These are phyloP conservation scores for Acanthamoeba royreba DNA, from an alignment of 208 protist genomes.

Conservation along the genomic window DNA sequence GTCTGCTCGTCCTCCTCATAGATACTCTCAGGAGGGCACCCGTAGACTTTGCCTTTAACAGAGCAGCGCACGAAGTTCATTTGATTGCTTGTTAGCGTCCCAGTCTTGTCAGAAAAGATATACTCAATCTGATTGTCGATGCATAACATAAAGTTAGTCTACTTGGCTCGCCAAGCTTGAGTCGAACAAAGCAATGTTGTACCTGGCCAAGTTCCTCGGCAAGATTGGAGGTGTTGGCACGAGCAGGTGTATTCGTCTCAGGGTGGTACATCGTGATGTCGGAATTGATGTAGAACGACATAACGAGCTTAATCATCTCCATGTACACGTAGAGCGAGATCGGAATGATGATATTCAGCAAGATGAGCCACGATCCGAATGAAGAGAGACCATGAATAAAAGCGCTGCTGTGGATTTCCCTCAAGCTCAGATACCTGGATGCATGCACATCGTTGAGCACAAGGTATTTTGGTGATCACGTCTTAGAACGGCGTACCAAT, in stretches of 20 bases:
- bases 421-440: background rate
- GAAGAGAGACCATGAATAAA: background rate
- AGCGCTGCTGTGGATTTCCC: background rate
- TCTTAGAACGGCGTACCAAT: background rate
- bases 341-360: constrained; percentile 76
- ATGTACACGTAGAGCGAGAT: constrained; percentile 81
- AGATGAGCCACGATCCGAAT: constrained; percentile 68
- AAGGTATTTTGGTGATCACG: background rate
- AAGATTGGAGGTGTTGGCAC: constrained; percentile 77
- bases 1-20: background rate
- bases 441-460: background rate
- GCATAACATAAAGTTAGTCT: background rate
- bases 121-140: constrained; percentile 56
- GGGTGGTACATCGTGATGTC: constrained; percentile 62
- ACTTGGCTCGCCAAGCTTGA: background rate
- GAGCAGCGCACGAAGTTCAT: constrained; percentile 46
- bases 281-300: constrained; percentile 71
- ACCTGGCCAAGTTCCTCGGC: constrained; percentile 82
- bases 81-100: constrained; percentile 16
- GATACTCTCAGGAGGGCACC: background rate
- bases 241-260: constrained; percentile 35
- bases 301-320: constrained; percentile 76
- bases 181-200: background rate
- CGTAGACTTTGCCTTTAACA: background rate
- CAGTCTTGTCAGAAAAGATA: constrained; percentile 85